Conservation (phyloP, 805 yeast genomes). For the Diddensiella transvaalensis region DNA sequence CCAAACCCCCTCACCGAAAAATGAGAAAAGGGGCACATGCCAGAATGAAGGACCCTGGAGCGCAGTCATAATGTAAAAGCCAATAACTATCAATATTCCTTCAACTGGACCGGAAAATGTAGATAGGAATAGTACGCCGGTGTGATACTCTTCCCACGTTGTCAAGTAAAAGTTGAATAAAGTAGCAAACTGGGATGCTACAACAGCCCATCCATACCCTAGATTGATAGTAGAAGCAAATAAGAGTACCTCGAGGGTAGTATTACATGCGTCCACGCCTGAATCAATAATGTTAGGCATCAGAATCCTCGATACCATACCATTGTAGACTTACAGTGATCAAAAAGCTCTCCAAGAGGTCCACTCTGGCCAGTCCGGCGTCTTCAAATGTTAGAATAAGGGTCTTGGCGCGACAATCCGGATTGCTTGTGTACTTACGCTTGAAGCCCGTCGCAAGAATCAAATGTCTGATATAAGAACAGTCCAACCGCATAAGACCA, state of each 20-base stretch:
- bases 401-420: neutral
- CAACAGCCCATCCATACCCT: slow-evolving; percentile 61
- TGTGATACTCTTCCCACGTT: slow-evolving; percentile 95
- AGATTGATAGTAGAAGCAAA: slow-evolving; percentile 67
- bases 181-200: slow-evolving; percentile 31
- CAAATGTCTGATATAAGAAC: slow-evolving; percentile 90
- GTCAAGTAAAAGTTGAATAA: slow-evolving; percentile 70
- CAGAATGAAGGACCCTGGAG: slow-evolving; percentile 66
- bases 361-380: slow-evolving; percentile 93
- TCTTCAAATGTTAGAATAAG: slow-evolving; percentile 9
- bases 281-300: neutral
- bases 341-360: slow-evolving; percentile 91
- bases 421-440: slow-evolving; percentile 42
- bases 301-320: neutral
- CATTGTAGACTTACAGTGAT: slow-evolving; percentile 71
- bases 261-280: slow-evolving; percentile 52
- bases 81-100: slow-evolving; percentile 68
- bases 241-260: slow-evolving; percentile 66
- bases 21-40: slow-evolving; percentile 43
- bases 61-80: slow-evolving; percentile 59
- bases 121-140: slow-evolving; percentile 74
- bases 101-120: slow-evolving; percentile 93
- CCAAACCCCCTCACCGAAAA: slow-evolving; percentile 21
- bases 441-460: slow-evolving; percentile 94
- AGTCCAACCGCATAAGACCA: slow-evolving; percentile 74